Conservation (phyloP, 495 filamentous ascomycete species). For the Penicillium paxilli region DNA sequence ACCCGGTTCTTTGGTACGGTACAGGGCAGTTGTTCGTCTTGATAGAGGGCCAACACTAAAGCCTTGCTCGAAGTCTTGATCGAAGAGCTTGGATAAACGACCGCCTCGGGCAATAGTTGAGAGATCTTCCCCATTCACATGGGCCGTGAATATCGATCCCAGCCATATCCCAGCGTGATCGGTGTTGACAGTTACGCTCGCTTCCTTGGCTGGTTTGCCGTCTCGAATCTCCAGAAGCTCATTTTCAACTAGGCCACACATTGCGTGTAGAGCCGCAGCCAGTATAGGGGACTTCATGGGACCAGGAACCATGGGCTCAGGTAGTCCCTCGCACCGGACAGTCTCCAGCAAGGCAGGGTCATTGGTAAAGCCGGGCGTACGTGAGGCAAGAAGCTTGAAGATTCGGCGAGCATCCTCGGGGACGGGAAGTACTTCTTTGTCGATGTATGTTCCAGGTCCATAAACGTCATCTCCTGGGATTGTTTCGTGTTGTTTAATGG, state of each 20-base stretch:
- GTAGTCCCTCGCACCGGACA: conserved; percentile 19
- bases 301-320: conserved; percentile 24
- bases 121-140: conserved; percentile 16
- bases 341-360: conserved; percentile 17
- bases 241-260: conserved; percentile 25
- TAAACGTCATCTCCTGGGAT: conserved; percentile 10
- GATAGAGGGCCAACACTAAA: neutral
- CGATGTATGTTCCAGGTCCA: conserved; percentile 27
- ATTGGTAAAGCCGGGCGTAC: conserved; percentile 25
- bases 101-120: conserved; percentile 1
- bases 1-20: conserved; percentile 18
- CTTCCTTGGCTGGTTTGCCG: conserved; percentile 2
- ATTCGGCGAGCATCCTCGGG: conserved; percentile 26
- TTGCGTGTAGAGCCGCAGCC: conserved; percentile 29
- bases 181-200: conserved; percentile 18
- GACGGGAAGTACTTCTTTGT: conserved; percentile 18
- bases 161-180: conserved; percentile 34
- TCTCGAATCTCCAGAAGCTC: conserved; percentile 24
- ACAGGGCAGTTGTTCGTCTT: conserved; percentile 22
- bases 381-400: conserved; percentile 19
- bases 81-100: conserved; percentile 10
- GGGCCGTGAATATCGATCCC: conserved; percentile 11
- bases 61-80: conserved; percentile 18
- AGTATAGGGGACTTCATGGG: conserved; percentile 20
- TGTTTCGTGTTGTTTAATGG: no score